phyloP scores from a whole-genome alignment of 2,329 filamentous ascomycete species.

The Pleurostoma richardsiae region DNA sequence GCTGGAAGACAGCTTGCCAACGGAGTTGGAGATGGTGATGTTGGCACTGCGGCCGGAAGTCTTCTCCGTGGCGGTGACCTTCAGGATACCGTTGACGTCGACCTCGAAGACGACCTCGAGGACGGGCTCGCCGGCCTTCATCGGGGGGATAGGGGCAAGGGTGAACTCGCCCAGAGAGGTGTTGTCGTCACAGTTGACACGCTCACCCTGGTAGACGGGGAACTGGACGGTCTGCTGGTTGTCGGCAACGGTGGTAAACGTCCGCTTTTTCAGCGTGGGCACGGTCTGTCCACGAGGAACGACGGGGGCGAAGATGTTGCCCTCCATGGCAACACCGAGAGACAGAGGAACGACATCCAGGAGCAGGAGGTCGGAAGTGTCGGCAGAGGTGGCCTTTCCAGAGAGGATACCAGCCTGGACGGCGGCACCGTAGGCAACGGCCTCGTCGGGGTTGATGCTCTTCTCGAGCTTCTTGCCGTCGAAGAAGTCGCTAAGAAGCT shows the following conservation, averaged over 20 bases:
- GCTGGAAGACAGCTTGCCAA: constrained; percentile 89
- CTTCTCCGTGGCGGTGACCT: constrained; percentile 99
- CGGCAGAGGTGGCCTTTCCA: constrained; percentile 92
- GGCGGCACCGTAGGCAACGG: constrained; percentile 96
- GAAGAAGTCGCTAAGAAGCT: constrained; percentile 98
- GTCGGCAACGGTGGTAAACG: constrained; percentile 82
- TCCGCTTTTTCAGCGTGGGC: constrained; percentile 77
- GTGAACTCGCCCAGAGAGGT: constrained; percentile 97
- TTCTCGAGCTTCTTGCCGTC: constrained; percentile 99
- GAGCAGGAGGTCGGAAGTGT: constrained; percentile 90
- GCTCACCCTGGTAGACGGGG: constrained; percentile 92
- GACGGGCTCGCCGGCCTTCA: constrained; percentile 93
- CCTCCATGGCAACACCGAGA: constrained; percentile 98
- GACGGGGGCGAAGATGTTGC: constrained; percentile 96
- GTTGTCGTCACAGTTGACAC: constrained; percentile 98
- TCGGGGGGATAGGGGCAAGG: constrained; percentile 77
- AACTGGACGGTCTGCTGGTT: constrained; percentile 82
- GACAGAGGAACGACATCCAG: constrained; percentile 95
- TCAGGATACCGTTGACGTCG: constrained; percentile 99
- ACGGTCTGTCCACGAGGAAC: constrained; percentile 75
- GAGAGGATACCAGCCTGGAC: constrained; percentile 98
- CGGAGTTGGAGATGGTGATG: constrained; percentile 99
- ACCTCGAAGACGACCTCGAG: constrained; percentile 99
- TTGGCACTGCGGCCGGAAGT: constrained; percentile 95
- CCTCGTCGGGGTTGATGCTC: constrained; percentile 99